Evolutionary conservation across 768 basidiomycete species (phyloP), one percentile per base, ranked within the genome.

Genomic region (Rhizopogon vinicolor): DNA sequence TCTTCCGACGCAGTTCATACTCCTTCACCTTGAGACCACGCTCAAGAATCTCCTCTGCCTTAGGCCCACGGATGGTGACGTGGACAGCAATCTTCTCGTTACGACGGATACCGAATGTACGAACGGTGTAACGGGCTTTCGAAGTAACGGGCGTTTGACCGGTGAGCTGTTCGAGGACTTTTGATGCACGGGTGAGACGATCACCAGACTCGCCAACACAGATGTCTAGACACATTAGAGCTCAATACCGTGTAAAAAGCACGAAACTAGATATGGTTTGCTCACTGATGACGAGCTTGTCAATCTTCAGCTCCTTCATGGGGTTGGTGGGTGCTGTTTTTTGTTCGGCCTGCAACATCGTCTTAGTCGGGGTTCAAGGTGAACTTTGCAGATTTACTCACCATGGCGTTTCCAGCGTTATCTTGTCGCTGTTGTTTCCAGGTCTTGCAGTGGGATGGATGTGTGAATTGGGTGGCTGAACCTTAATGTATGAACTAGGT

Each of bases 1-100:
- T 98, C 74, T 83, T 85, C 75, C 93, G 91, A 70, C 86, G 85
- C 74, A 99, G 78, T 79, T 99, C 97, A 82, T 99, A 98, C 78
- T 99, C 97, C 85, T 99, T 99, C 69, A 98, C 97, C 76, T 98
- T 99, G 74, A 99, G 82, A 44, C 94, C 96, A 65, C 96, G 92
- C 80, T 99, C 96, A 65, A 99, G 81, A 72, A 98, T 98, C 75
- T 99, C 96, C 84, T 98, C 96, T 39, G 96, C 96, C 78, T 99
- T 99, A 63, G 96, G 96, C 29, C 96, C 96, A 65, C 96, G 92
- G 78, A 99, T 97, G 72, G 96, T 99, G 67, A 95, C 93, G 76
- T 95, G 93, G 62, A 92, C 91, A 48, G 96, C 96, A 72, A 98
- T 99, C 85, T 99, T 99, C 79, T 99, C 96, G 82, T 99, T 99